Base-by-base conservation (phyloP, 352 stramenopile genomes). In the Aphanomyces cochlioides region DNA sequence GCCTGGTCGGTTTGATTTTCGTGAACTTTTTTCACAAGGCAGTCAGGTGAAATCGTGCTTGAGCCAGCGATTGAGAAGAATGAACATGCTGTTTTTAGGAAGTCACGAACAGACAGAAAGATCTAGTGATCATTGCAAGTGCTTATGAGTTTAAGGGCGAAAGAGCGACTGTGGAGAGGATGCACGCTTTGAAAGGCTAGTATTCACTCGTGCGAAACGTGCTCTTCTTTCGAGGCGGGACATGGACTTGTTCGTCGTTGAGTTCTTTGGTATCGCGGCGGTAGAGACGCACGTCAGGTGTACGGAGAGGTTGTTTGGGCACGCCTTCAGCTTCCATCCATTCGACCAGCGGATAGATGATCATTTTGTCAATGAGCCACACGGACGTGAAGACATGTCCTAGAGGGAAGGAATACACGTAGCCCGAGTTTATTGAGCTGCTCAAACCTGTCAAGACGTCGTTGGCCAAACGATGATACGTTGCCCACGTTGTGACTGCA, bases 191-290 rank as follows among this genome's bases (percentile, higher is more conserved):
- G 15, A 58, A 12, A 19, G 50, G 15, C 6, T 67, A 67, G 56
- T 56, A 67, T 45, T 67, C 59, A 45, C 59, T 67, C 43, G 59
- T 67, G 19, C 59, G 59, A 37, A 67, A 67, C 41, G 59, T 67
- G 43, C n/a, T 67, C 41, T 67, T 54, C 12, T 38, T 28, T 41
- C 38, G 59, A 12, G 59, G 59, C 57, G 12, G 50, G 8, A 54
- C 54, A 37, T 19, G 8, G 1, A 37, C 21, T 12, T 19, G 10
- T 37, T 7, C 13, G 13, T 67, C 59, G 39, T 28, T 40, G 13
- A 41, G 13, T 5, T 67, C 59, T 19, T 67, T 17, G 1, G 59
- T 67, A 50, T 67, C 59, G 19, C 59, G 59, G 7, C 59, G 59
- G 41, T 67, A 67, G 19, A 67, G 13, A n/a, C 43, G 59, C 41